Conservation (phyloP, 2,329 filamentous ascomycete genomes). For the Nemania sp. region DNA sequence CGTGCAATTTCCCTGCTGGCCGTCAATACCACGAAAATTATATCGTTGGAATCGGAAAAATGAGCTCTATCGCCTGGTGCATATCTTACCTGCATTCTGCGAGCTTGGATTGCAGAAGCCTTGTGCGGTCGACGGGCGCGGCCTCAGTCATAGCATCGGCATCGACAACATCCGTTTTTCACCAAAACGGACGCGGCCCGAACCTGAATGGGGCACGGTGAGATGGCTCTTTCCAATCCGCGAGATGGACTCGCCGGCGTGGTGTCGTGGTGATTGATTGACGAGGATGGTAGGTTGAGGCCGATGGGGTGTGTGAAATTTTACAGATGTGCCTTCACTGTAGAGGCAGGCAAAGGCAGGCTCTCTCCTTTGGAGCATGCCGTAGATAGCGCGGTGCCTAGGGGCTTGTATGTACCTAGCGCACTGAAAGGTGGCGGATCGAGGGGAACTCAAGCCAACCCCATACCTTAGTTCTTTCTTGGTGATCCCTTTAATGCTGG, state of each 20-base stretch:
- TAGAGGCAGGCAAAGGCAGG: constrained; percentile 17
- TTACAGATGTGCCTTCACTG: constrained; percentile 25
- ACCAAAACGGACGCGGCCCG: constrained; percentile 59
- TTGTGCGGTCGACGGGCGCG: constrained; percentile 66
- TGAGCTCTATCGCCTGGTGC: constrained; percentile 49
- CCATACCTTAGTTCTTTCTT: neutral
- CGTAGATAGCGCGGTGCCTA: constrained; percentile 17
- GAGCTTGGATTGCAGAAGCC: constrained; percentile 67
- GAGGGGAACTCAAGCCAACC: constrained; percentile 9
- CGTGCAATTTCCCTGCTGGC: constrained; percentile 68
- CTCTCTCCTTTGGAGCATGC: constrained; percentile 18
- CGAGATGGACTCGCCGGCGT: constrained; percentile 45
- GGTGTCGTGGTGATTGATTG: constrained; percentile 41
- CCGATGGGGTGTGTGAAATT: constrained; percentile 32
- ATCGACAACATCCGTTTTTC: constrained; percentile 70
- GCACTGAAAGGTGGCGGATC: constrained; percentile 17
- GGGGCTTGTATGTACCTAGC: neutral
- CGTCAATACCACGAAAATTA: constrained; percentile 50
- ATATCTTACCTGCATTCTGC: constrained; percentile 62
- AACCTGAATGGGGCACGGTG: constrained; percentile 40
- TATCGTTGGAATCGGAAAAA: constrained; percentile 55
- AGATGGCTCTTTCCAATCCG: constrained; percentile 39
- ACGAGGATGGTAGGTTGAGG: constrained; percentile 23
- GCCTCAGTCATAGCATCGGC: constrained; percentile 73
- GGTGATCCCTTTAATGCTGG: too few relatives aligned